Conservation (phyloP, 2,329 filamentous ascomycete genomes). For the Bertia moriformis region DNA sequence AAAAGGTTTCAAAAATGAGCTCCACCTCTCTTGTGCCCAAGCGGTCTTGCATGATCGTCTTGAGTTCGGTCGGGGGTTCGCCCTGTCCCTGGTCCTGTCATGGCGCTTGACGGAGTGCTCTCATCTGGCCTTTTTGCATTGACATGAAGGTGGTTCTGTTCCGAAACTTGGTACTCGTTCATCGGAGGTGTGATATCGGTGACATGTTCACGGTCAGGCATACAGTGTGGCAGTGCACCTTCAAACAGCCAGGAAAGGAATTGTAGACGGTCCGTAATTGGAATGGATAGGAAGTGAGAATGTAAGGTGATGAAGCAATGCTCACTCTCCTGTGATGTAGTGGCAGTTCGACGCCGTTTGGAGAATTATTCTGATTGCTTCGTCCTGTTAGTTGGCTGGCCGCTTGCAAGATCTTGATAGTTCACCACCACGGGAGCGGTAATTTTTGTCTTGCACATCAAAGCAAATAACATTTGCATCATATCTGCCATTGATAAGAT, state of each 20-base stretch:
- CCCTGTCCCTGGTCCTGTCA: constrained; percentile 4
- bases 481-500: background rate
- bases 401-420: background rate
- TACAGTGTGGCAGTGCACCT: background rate
- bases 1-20: too few species aligned
- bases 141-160: background rate
- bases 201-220: background rate
- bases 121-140: background rate
- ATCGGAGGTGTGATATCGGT: background rate
- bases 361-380: background rate
- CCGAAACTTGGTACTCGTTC: background rate
- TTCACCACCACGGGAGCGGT: too few species aligned
- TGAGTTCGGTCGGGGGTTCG: constrained; percentile 4
- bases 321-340: background rate
- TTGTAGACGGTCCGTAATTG: background rate
- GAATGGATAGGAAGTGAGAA: background rate
- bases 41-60: too few species aligned
- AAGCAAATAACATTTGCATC: background rate
- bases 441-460: too few species aligned
- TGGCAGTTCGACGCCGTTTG: background rate
- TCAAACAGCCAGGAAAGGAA: constrained; percentile 1
- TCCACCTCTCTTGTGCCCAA: too few species aligned
- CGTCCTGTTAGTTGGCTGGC: too few species aligned
- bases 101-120: constrained; percentile 4
- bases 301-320: background rate